Evolutionary conservation across 176 grass and related monocot genomes (phyloP).

Genomic region (Phyllostachys edulis): DNA sequence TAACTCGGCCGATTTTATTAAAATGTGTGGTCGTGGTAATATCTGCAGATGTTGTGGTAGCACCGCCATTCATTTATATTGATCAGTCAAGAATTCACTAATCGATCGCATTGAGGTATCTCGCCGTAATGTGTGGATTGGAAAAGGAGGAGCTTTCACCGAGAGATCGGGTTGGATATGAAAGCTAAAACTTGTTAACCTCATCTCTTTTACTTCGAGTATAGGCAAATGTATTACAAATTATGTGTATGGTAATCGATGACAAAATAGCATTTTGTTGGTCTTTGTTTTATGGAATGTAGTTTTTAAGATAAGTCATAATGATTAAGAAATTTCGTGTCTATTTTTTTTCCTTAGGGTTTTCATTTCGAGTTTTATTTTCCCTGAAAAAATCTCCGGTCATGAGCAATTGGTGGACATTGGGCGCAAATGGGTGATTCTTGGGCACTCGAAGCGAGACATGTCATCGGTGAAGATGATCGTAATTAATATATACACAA

Average conservation of each 20-base stretch:
- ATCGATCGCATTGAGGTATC: slow-evolving; percentile 76
- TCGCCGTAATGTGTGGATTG: slow-evolving; percentile 85
- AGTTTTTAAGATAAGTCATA: not conserved
- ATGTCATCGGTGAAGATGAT: slow-evolving; percentile 91
- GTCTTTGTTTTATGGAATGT: not conserved
- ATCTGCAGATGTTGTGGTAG: slow-evolving; percentile 94
- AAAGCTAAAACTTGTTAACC: not conserved
- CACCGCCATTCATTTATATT: slow-evolving; percentile 87
- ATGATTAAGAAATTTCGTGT: not conserved
- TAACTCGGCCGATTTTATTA: slow-evolving; percentile 3
- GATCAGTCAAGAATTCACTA: slow-evolving; percentile 85
- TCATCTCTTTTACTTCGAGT: slow-evolving; percentile 17
- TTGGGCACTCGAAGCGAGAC: slow-evolving; percentile 91
- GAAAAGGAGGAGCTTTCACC: slow-evolving; percentile 96
- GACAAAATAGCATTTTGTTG: not conserved
- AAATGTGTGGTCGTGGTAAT: slow-evolving; percentile 23
- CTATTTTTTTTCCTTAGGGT: not conserved
- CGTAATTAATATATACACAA: slow-evolving; percentile 30
- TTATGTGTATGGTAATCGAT: not conserved
- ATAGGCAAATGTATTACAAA: not conserved
- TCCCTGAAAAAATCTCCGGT: slow-evolving; percentile 36
- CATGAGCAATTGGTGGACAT: slow-evolving; percentile 92
- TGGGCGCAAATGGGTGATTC: slow-evolving; percentile 92
- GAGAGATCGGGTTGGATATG: slow-evolving; percentile 81
- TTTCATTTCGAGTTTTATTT: slow-evolving; percentile 20